Evolutionary conservation across 495 filamentous ascomycete genomes (phyloP), one percentile per base, ranked within the genome.

Genomic region (Schizothecium vesticola): DNA sequence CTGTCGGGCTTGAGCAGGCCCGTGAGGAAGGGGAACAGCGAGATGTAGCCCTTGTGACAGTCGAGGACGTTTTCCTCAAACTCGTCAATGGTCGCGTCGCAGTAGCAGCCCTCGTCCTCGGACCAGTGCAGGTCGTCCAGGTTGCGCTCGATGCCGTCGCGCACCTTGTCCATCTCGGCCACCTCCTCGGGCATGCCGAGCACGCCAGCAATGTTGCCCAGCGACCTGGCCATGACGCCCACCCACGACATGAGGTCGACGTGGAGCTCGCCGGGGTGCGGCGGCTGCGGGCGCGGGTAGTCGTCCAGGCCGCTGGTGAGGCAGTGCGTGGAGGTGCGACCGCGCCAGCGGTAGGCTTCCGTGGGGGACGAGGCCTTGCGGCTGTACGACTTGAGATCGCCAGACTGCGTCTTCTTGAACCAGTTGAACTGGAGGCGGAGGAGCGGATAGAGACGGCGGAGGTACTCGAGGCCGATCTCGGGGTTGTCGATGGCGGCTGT

Each of bases 241-340:
- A 99, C 90, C 95, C 95, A 99, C 59, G 91, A 93, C 71, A 98
- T 90, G 28, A 97, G 84, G 80, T 99, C 95, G 55, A 94, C 89
- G 77, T 99, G 94, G 69, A 99, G 86, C 86, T 99, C 95, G 74
- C 94, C 96, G 2, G 95, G 95, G 78, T 99, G 95, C n/a, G 95
- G 95, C 9, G 95, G 95, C 73, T 96, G 93, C 24, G 96, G 84
- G 56, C 95, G 89, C 59, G 95, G 95, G 76, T 98, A 98, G 78
- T 99, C 95, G 74, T 99, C 95, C 11, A 98, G 84, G 12, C 95
- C 95, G 43, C 93, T 97, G 21, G 95, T 95, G 66, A 99, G 83
- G 68, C 95, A 90, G 76, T 98, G 95, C 65, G 88, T 86, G 10
- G 88, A 82, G 43, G 91, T 94, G 56, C 96, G 92, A 72, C 95